Conservation (phyloP, 176 grass and related monocot species). For the Leersia perrieri region DNA sequence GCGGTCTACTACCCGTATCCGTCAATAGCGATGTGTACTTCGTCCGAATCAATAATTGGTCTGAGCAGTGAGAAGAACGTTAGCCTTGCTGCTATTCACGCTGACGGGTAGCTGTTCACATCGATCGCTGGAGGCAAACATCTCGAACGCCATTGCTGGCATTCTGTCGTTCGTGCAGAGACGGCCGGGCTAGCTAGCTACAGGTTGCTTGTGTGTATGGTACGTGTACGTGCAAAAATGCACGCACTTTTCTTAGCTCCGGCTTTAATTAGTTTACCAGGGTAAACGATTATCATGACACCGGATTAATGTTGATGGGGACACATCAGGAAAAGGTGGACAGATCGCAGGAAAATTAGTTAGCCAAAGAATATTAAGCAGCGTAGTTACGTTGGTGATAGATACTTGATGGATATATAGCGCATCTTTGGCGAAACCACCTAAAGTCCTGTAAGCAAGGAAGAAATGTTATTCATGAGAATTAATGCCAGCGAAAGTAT, state of each 20-base stretch:
- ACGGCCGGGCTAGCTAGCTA: not conserved
- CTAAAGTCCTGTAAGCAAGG: too few species aligned
- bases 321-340: not conserved
- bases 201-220: not conserved
- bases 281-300: not conserved
- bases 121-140: not conserved
- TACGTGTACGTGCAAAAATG: not conserved
- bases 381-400: not conserved
- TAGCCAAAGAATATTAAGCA: not conserved
- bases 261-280: not conserved
- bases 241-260: not conserved
- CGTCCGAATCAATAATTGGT: not conserved
- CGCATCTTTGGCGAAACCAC: not conserved
- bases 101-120: not conserved
- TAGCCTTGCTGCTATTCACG: not conserved
- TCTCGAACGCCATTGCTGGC: constrained; percentile 34
- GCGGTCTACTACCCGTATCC: not conserved
- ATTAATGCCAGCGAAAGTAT: not conserved
- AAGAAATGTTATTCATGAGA: not conserved
- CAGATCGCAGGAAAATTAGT: not conserved
- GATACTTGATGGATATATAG: not conserved
- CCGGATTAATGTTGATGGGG: not conserved
- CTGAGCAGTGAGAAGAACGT: not conserved
- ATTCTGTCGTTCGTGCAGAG: not conserved
- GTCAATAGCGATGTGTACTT: not conserved